A percentile compares a stretch with the other conserved stretches of the same genome.
Conservation (phyloP, 495 filamentous ascomycete species). For the Hypomontagnella monticulosa region DNA sequence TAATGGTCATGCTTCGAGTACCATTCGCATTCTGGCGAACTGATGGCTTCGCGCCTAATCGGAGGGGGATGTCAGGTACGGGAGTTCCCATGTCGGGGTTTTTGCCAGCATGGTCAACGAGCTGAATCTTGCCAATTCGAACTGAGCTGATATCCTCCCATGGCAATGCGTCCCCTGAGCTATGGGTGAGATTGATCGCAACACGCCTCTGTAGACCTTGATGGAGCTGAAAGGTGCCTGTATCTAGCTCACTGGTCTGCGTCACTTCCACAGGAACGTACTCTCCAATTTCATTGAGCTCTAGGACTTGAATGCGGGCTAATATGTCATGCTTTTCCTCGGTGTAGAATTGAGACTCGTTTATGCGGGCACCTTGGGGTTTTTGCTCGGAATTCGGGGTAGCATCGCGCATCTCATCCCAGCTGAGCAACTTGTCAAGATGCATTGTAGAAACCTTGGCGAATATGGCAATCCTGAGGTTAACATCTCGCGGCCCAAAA, state of each 20-base stretch:
- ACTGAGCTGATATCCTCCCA: constrained; percentile 83
- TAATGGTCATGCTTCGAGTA: constrained; percentile 84
- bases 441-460: constrained; percentile 93
- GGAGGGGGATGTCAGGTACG: constrained; percentile 77
- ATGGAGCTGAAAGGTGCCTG: constrained; percentile 91
- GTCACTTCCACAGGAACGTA: constrained; percentile 93
- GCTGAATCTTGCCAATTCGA: constrained; percentile 79
- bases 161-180: constrained; percentile 83
- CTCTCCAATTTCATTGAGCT: constrained; percentile 88
- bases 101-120: constrained; percentile 86
- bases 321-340: constrained; percentile 96
- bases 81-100: constrained; percentile 78
- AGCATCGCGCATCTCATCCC: constrained; percentile 96
- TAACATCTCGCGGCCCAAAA: constrained; percentile 75
- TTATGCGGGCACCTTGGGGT: constrained; percentile 75
- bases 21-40: constrained; percentile 88
- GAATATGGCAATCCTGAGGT: constrained; percentile 90
- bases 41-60: constrained; percentile 75
- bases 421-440: constrained; percentile 95
- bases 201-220: constrained; percentile 94
- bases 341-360: constrained; percentile 89
- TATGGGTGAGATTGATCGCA: constrained; percentile 85
- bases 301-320: constrained; percentile 83
- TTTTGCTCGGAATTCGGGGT: constrained; percentile 62
- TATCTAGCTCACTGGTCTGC: constrained; percentile 81